Evolutionary conservation across 176 grass and related monocot genomes (phyloP).

Genomic region (Avena eriantha): DNA sequence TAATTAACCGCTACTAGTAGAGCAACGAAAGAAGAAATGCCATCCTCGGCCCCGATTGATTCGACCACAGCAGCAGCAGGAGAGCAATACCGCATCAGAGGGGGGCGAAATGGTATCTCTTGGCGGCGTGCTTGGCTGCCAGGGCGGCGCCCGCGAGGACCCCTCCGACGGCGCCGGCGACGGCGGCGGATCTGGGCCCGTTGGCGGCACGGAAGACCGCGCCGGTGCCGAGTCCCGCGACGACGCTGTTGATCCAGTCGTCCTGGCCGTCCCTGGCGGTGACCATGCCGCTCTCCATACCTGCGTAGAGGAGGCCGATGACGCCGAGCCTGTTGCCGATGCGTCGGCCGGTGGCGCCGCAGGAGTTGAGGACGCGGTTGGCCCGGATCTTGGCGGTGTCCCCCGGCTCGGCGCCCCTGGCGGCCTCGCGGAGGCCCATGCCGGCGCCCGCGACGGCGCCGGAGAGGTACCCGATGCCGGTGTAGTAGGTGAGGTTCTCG

Average conservation of each 20-base stretch:
- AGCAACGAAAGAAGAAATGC: constrained; percentile 31
- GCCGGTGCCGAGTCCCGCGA: constrained; percentile 79
- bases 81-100: constrained; percentile 52
- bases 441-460: constrained; percentile 66
- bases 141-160: constrained; percentile 65
- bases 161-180: constrained; percentile 83
- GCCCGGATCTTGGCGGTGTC: constrained; percentile 82
- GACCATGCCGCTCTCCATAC: constrained; percentile 95
- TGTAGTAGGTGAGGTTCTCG: constrained; percentile 98
- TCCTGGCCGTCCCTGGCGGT: constrained; percentile 66
- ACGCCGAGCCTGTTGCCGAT: constrained; percentile 76
- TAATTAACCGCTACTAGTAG: constrained; percentile 34
- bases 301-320: constrained; percentile 86
- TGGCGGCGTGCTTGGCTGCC: constrained; percentile 68
- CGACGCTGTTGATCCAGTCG: constrained; percentile 94
- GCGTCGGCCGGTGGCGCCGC: constrained; percentile 69
- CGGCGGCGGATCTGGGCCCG: constrained; percentile 78
- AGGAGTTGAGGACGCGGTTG: constrained; percentile 94
- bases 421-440: constrained; percentile 72
- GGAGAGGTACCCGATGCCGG: constrained; percentile 80
- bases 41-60: constrained; percentile 36
- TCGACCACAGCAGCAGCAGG: background rate
- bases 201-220: constrained; percentile 79
- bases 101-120: constrained; percentile 73
- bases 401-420: constrained; percentile 53